Evolutionary conservation across 495 filamentous ascomycete species (phyloP).

Genomic region (Lophiotrema nucula): DNA sequence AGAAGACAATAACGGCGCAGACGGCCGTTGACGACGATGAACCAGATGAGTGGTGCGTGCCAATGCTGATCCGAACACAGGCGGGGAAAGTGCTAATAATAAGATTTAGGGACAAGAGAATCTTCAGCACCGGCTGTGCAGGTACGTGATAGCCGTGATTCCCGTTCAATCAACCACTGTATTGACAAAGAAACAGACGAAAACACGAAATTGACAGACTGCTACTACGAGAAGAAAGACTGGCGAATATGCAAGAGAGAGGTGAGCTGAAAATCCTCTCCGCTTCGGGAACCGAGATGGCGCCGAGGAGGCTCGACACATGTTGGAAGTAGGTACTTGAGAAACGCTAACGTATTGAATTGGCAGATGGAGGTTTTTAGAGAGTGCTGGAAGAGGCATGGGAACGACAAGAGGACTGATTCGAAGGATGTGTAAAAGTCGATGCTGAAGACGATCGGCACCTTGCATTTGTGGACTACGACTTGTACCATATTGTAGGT

Average conservation of each 20-base stretch:
- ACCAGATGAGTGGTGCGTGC: constrained; percentile 84
- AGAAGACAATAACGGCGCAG: constrained; percentile 43
- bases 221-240: constrained; percentile 94
- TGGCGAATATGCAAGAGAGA: constrained; percentile 88
- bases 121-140: constrained; percentile 93
- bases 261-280: constrained; percentile 53
- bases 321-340: constrained; percentile 1
- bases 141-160: constrained; percentile 50
- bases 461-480: no score
- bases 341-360: background rate
- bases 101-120: constrained; percentile 79
- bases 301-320: constrained; percentile 6
- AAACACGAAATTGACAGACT: constrained; percentile 88
- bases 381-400: constrained; percentile 88
- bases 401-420: constrained; percentile 80
- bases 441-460: no score
- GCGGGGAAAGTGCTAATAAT: constrained; percentile 29
- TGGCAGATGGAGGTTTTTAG: constrained; percentile 86
- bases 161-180: background rate
- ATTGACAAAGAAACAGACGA: constrained; percentile 57
- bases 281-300: constrained; percentile 18
- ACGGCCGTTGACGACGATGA: constrained; percentile 72
- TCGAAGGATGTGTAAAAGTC: constrained; percentile 59
- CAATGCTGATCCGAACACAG: constrained; percentile 1
- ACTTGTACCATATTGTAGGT: no score